Conservation (phyloP, 2,329 filamentous ascomycete genomes). For the Fusarium irregulare region DNA sequence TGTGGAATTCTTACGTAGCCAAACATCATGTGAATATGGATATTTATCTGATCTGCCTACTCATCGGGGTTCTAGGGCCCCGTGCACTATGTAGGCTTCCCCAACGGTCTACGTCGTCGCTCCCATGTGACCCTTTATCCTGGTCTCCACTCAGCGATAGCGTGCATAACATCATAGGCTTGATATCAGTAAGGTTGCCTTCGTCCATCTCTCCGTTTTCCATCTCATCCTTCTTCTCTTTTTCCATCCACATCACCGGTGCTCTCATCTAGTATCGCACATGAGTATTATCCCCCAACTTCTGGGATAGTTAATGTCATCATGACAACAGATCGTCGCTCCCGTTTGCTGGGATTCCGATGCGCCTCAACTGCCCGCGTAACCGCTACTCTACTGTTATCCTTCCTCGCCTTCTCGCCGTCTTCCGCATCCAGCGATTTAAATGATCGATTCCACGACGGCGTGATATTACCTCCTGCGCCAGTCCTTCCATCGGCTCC, state of each 20-base stretch:
- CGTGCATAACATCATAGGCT: slow-evolving; percentile 48
- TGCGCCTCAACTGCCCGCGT: slow-evolving; percentile 71
- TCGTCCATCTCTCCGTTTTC: slow-evolving; percentile 16
- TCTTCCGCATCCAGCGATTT: slow-evolving; percentile 52
- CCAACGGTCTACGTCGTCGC: slow-evolving; percentile 20
- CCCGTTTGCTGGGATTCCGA: slow-evolving; percentile 33
- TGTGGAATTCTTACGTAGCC: neutral
- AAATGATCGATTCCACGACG: slow-evolving; percentile 54
- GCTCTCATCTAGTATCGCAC: neutral
- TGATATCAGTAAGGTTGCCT: slow-evolving; percentile 30
- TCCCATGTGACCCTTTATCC: slow-evolving; percentile 36
- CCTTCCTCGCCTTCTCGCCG: slow-evolving; percentile 71
- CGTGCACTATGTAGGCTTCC: slow-evolving; percentile 29
- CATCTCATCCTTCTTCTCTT: slow-evolving; percentile 13
- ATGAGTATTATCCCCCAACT: slow-evolving; percentile 9
- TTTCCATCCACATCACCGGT: slow-evolving; percentile 18
- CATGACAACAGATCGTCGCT: slow-evolving; percentile 37
- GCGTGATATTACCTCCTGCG: slow-evolving; percentile 57
- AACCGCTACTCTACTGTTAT: slow-evolving; percentile 71
- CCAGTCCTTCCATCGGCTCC: slow-evolving; percentile 55
- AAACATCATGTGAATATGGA: slow-evolving; percentile 13
- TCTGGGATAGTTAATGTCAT: slow-evolving; percentile 25
- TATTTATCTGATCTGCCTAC: neutral
- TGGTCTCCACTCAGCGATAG: slow-evolving; percentile 35
- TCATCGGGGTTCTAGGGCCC: slow-evolving; percentile 8